phyloP scores from a whole-genome alignment of 1,284 basidiomycete genomes.

The Neonothopanus nambi region DNA sequence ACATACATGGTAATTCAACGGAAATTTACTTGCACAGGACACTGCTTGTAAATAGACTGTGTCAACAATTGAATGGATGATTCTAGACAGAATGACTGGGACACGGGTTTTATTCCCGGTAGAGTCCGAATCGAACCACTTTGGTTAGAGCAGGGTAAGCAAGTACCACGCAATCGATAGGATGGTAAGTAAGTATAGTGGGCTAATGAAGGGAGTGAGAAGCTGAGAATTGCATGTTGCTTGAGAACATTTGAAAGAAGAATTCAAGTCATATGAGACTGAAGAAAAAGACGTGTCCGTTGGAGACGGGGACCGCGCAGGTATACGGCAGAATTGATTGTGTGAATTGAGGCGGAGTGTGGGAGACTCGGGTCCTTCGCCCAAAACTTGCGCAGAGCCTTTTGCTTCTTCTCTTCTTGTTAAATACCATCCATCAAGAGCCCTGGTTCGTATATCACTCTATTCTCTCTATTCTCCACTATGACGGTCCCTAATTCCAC shows the following conservation, averaged over 20 bases:
- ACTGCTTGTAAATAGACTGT: too few relatives aligned
- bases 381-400: not conserved
- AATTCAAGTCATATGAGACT: not conserved
- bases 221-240: too few relatives aligned
- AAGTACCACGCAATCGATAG: too few relatives aligned
- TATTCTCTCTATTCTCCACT: conserved; percentile 17
- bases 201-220: too few relatives aligned
- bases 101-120: too few relatives aligned
- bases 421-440: conserved; percentile 13
- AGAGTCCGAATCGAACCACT: too few relatives aligned
- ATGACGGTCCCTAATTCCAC: conserved; percentile 33
- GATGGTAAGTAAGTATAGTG: too few relatives aligned
- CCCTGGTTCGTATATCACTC: conserved; percentile 12
- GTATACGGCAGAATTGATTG: not conserved
- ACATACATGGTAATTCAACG: too few relatives aligned
- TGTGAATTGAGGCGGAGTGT: not conserved
- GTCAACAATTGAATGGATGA: too few relatives aligned
- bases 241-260: not conserved
- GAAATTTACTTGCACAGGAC: too few relatives aligned
- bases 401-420: conserved; percentile 4
- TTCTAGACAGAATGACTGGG: too few relatives aligned
- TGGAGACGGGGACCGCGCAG: not conserved
- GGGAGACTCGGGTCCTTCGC: conserved; percentile 3
- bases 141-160: too few relatives aligned
- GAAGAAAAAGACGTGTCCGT: conserved; percentile 2